phyloP scores from a whole-genome alignment of 371 early-diverging fungal genomes.

The Phascolomyces articulosus region DNA sequence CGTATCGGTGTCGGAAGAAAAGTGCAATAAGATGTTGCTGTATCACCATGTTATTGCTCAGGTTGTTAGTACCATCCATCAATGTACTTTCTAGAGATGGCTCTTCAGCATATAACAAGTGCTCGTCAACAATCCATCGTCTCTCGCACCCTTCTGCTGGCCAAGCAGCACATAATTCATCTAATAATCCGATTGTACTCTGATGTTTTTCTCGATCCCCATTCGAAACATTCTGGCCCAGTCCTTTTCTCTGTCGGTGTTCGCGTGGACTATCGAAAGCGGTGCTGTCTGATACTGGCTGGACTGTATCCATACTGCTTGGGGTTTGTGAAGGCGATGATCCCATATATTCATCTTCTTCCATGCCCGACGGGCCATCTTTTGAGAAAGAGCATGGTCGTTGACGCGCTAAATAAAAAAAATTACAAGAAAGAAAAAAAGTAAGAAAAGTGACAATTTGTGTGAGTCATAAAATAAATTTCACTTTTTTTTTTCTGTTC shows the following conservation, averaged over 20 bases:
- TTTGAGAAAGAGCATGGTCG: slow-evolving; percentile 32
- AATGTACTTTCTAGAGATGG: not conserved
- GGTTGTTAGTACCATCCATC: not conserved
- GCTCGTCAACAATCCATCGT: slow-evolving; percentile 26
- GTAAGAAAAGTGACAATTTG: not conserved
- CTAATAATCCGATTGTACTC: slow-evolving; percentile 8
- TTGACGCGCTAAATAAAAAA: slow-evolving; percentile 24
- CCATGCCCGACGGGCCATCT: slow-evolving; percentile 23
- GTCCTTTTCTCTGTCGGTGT: slow-evolving; percentile 9
- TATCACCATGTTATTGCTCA: slow-evolving; percentile 22
- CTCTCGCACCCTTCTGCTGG: slow-evolving; percentile 19
- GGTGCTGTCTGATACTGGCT: not conserved
- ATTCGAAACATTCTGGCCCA: not conserved
- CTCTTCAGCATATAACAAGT: slow-evolving; percentile 11
- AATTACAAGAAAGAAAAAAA: not conserved
- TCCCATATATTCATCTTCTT: slow-evolving; percentile 3
- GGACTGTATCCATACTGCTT: not conserved
- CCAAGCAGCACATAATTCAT: slow-evolving; percentile 15
- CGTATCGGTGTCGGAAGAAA: slow-evolving; percentile 39
- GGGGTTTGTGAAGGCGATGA: slow-evolving; percentile 1
- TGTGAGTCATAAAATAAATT: not conserved
- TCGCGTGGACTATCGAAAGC: slow-evolving; percentile 9
- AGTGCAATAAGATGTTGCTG: slow-evolving; percentile 21
- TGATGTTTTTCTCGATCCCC: slow-evolving; percentile 11
- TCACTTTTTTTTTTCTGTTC: not conserved